Conservation (phyloP, 495 filamentous ascomycete genomes). For the Neurospora sp. region DNA sequence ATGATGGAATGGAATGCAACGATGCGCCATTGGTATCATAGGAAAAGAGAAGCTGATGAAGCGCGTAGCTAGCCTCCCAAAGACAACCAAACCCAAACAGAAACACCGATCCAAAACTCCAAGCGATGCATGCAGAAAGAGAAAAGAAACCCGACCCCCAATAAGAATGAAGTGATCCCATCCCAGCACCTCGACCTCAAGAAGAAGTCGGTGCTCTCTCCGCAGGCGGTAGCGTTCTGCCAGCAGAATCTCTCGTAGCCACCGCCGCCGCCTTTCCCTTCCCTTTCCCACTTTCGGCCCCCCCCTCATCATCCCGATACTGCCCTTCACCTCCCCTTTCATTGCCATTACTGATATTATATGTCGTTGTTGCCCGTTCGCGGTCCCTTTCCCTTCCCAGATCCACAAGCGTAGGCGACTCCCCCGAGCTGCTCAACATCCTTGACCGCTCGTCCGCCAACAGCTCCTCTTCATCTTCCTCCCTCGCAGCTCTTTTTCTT, state of each 20-base stretch:
- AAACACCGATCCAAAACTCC: conserved; percentile 10
- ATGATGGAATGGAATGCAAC: neutral
- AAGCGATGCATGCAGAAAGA: conserved; percentile 7
- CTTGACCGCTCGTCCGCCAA: conserved; percentile 14
- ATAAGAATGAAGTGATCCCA: neutral
- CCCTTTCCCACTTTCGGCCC: conserved; percentile 28
- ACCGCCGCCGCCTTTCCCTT: conserved; percentile 30
- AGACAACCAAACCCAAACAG: neutral
- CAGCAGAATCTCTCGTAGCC: conserved; percentile 26
- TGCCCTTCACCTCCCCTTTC: conserved; percentile 2
- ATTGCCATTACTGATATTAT: neutral
- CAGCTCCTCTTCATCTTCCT: conserved; percentile 6
- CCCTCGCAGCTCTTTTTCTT: neutral
- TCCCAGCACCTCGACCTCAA: neutral
- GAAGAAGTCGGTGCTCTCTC: conserved; percentile 26
- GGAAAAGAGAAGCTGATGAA: neutral
- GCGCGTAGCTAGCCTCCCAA: neutral
- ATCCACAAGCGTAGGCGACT: conserved; percentile 20
- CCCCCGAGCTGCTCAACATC: conserved; percentile 20
- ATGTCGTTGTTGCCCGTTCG: neutral
- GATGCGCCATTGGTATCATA: neutral
- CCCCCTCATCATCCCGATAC: conserved; percentile 23
- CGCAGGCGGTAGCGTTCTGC: conserved; percentile 29
- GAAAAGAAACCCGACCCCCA: neutral
- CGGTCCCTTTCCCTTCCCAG: neutral